Evolutionary conservation across 345 rosid genomes (phyloP).

Genomic region (Erucastrum elatum): DNA sequence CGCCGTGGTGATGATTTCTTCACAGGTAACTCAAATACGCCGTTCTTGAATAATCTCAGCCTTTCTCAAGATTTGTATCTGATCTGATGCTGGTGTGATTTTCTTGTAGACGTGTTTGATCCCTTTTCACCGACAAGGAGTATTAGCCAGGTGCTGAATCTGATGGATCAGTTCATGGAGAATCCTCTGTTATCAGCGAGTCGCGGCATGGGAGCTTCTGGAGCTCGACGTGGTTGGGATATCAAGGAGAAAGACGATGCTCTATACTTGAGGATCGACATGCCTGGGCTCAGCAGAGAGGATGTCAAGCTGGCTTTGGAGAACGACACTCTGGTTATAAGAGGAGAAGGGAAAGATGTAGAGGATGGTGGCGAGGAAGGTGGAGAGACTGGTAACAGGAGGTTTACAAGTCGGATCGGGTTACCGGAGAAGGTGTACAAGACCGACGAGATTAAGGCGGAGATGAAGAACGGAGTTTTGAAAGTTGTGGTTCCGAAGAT

Average conservation of each 20-base stretch:
- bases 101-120: slow-evolving; percentile 47
- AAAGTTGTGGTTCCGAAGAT: slow-evolving; percentile 76
- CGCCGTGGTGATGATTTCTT: slow-evolving; percentile 47
- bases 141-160: slow-evolving; percentile 61
- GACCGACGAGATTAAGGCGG: slow-evolving; percentile 63
- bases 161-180: slow-evolving; percentile 61
- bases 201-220: slow-evolving; percentile 42
- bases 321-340: slow-evolving; percentile 60
- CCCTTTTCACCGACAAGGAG: slow-evolving; percentile 69
- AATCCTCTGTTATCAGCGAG: slow-evolving; percentile 47
- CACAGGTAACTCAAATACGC: slow-evolving; percentile 40
- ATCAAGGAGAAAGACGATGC: slow-evolving; percentile 53
- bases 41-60: neutral
- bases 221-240: slow-evolving; percentile 51
- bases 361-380: slow-evolving; percentile 20
- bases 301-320: slow-evolving; percentile 61
- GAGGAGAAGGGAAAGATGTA: slow-evolving; percentile 59
- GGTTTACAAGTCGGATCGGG: slow-evolving; percentile 50
- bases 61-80: neutral
- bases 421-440: slow-evolving; percentile 36
- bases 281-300: slow-evolving; percentile 64
- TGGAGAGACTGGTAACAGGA: slow-evolving; percentile 35
- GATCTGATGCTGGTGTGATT: neutral
- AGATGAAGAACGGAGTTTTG: slow-evolving; percentile 89
- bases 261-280: slow-evolving; percentile 44